These are phyloP conservation scores for Pythium utonaiense DNA, from an alignment of 352 stramenopile genomes.

Conservation along the genomic window DNA sequence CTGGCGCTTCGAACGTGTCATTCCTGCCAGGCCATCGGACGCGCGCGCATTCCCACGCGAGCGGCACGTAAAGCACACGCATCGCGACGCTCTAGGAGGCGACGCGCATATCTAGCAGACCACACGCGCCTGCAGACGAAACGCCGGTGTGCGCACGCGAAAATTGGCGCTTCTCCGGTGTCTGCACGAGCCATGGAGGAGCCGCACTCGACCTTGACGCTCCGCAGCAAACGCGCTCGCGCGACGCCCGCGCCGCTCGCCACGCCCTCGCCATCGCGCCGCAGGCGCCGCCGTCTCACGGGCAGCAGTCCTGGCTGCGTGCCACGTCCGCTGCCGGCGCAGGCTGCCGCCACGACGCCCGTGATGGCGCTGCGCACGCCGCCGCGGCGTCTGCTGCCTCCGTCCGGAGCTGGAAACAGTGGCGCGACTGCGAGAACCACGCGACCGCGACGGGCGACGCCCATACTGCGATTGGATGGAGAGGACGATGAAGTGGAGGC, in stretches of 20 bases:
- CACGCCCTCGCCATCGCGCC: conserved; percentile 23
- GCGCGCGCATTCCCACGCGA: background rate
- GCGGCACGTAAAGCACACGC: conserved; percentile 1
- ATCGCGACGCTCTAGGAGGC: background rate
- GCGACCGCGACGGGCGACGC: conserved; percentile 2
- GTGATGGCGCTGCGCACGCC: conserved; percentile 13
- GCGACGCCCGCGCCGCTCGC: background rate
- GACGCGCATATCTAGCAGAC: too few species aligned
- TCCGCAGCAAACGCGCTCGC: conserved; percentile 11
- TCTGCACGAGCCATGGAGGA: background rate
- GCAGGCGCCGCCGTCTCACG: conserved; percentile 16
- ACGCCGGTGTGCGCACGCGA: background rate
- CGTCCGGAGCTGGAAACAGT: background rate
- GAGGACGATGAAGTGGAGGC: conserved; percentile 2
- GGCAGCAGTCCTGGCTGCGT: conserved; percentile 24
- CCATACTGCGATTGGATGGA: conserved; percentile 11
- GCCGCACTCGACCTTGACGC: conserved; percentile 15
- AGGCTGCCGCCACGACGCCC: conserved; percentile 1
- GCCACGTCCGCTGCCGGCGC: background rate
- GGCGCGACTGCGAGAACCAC: background rate
- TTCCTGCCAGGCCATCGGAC: background rate
- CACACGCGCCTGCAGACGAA: background rate
- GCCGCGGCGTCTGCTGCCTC: conserved; percentile 14
- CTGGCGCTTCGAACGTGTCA: conserved; percentile 16
- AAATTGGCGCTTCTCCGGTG: background rate